Percentiles rank a stretch among this genome's conserved stretches.
Conservation (phyloP, 1,284 basidiomycete species). For the Sporisorium scitamineum region DNA sequence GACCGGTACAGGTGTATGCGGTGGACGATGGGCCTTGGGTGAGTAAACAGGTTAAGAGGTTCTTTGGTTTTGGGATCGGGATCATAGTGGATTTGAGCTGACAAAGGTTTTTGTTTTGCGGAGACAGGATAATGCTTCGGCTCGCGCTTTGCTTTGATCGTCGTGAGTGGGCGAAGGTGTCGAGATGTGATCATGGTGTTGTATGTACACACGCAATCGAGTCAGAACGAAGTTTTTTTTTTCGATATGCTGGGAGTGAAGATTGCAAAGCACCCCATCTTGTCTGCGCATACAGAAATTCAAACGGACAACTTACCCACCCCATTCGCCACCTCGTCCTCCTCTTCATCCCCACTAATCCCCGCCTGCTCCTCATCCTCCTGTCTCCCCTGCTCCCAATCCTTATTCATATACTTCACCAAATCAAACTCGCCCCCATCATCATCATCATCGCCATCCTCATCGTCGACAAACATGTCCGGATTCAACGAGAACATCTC, state of each 20-base stretch:
- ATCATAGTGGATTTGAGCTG: no score
- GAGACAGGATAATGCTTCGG: slow-evolving; percentile 14
- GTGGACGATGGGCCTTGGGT: slow-evolving; percentile 53
- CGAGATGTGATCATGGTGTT: no score
- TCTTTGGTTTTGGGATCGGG: no score
- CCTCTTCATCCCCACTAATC: slow-evolving; percentile 35
- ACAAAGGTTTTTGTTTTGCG: background rate
- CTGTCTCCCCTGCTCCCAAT: slow-evolving; percentile 63
- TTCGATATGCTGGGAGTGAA: background rate
- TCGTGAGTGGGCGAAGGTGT: no score
- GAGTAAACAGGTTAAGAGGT: slow-evolving; percentile 32
- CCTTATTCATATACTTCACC: slow-evolving; percentile 58
- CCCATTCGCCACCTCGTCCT: slow-evolving; percentile 27
- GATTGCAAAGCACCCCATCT: background rate
- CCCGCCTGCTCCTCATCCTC: slow-evolving; percentile 46
- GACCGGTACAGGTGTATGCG: slow-evolving; percentile 49
- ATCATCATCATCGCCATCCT: slow-evolving; percentile 73
- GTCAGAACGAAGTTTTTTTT: background rate
- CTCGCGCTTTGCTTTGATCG: background rate
- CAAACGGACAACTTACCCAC: slow-evolving; percentile 24
- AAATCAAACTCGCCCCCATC: slow-evolving; percentile 61
- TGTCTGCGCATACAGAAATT: background rate
- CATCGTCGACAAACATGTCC: slow-evolving; percentile 85
- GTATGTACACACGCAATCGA: background rate
- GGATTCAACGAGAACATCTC: slow-evolving; percentile 94